Percentiles rank a stretch among this genome's conserved stretches.
These are phyloP conservation scores for Pulchroboletus neoregius DNA, from an alignment of 1,284 basidiomycete genomes.

Conservation along the genomic window DNA sequence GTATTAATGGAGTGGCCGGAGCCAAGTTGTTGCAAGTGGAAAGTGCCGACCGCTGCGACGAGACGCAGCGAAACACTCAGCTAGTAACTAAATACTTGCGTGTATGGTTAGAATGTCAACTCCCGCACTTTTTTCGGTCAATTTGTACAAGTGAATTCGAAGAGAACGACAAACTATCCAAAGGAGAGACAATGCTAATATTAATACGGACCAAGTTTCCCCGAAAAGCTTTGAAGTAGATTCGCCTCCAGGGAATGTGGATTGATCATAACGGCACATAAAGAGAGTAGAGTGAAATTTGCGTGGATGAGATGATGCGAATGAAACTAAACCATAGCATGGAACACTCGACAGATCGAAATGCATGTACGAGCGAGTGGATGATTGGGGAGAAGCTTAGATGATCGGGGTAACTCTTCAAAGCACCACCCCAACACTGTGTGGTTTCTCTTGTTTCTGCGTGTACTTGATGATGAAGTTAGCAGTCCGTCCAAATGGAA, in stretches of 20 bases:
- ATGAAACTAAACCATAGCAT: constrained; percentile 6
- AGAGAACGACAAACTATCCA: neutral
- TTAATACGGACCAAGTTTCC: constrained; percentile 10
- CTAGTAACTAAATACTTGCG: too few species aligned
- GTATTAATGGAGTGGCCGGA: too few species aligned
- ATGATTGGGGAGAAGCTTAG: neutral
- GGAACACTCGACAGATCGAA: neutral
- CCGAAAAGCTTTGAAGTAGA: neutral
- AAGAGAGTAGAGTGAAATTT: neutral
- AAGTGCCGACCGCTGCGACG: too few species aligned
- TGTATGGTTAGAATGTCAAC: neutral
- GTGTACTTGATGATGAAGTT: neutral
- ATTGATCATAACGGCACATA: neutral
- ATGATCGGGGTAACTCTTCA: neutral
- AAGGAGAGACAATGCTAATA: constrained; percentile 1
- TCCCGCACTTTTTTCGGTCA: neutral
- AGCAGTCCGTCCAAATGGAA: neutral
- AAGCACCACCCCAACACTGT: constrained; percentile 8
- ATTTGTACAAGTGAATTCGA: constrained; percentile 5
- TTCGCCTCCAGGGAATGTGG: neutral
- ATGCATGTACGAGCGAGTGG: neutral
- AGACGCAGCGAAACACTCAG: neutral
- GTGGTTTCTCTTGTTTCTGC: constrained; percentile 3
- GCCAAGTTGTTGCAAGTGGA: too few species aligned
- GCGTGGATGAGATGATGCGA: constrained; percentile 4